Conservation (phyloP, 139 green algal genomes). For the Trebouxia sp. region DNA sequence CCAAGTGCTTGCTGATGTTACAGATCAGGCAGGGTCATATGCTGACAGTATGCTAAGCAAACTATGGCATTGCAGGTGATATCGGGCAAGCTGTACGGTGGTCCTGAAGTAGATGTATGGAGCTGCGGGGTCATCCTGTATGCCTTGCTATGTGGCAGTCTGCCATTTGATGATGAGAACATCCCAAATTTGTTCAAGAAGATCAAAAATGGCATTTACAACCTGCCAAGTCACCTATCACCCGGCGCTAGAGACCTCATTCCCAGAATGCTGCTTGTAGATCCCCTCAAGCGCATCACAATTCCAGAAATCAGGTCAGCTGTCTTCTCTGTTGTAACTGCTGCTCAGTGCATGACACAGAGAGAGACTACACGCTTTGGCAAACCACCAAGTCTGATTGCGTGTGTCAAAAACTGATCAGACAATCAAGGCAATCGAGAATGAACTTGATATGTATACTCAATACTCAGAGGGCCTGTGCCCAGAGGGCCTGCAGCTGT, state of each 20-base stretch:
- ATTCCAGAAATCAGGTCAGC: constrained; percentile 92
- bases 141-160: constrained; percentile 94
- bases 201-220: constrained; percentile 98
- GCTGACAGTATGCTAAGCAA: too few relatives aligned
- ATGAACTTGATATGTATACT: too few relatives aligned
- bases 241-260: constrained; percentile 95
- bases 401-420: too few relatives aligned
- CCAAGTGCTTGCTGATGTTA: too few relatives aligned
- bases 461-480: too few relatives aligned
- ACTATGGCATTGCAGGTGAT: constrained; percentile 85
- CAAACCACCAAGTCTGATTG: too few relatives aligned
- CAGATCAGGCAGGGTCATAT: too few relatives aligned
- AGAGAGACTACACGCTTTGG: too few relatives aligned
- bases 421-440: too few relatives aligned
- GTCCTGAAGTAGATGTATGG: constrained; percentile 99
- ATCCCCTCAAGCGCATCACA: constrained; percentile 99
- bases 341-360: too few relatives aligned
- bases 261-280: constrained; percentile 96
- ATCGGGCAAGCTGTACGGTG: constrained; percentile 94
- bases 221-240: constrained; percentile 92
- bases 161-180: constrained; percentile 99
- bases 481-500: too few relatives aligned
- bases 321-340: not conserved
- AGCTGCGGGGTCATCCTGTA: constrained; percentile 99
- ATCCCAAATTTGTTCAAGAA: constrained; percentile 99